Evolutionary conservation across 2,329 filamentous ascomycete species (phyloP).

Genomic region (Neofusicoccum kwambonambiense): DNA sequence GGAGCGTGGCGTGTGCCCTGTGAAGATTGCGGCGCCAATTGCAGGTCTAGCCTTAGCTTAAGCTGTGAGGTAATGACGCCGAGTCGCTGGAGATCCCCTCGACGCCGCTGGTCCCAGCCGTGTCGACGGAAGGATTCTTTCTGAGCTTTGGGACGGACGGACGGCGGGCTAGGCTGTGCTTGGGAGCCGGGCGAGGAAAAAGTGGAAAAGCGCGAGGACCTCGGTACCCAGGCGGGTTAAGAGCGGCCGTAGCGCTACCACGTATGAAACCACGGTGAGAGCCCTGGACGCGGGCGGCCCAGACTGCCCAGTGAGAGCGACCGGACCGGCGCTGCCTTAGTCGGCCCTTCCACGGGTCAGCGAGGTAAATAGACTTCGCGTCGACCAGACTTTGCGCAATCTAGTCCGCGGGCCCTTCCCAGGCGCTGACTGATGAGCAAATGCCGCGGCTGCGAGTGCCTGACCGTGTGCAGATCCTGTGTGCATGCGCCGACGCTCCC

Average conservation of each 20-base stretch:
- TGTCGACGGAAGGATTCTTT: slow-evolving; percentile 14
- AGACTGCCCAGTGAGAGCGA: slow-evolving; percentile 19
- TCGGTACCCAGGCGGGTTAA: slow-evolving; percentile 19
- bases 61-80: slow-evolving; percentile 38
- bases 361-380: slow-evolving; percentile 16
- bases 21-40: slow-evolving; percentile 38
- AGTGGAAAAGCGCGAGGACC: slow-evolving; percentile 18
- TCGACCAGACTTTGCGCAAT: slow-evolving; percentile 17
- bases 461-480: slow-evolving; percentile 16
- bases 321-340: slow-evolving; percentile 19
- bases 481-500: slow-evolving; percentile 9
- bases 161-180: slow-evolving; percentile 14
- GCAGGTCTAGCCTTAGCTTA: slow-evolving; percentile 30
- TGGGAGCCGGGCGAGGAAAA: slow-evolving; percentile 15
- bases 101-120: slow-evolving; percentile 11
- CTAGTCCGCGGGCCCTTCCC: slow-evolving; percentile 16
- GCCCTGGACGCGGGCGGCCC: slow-evolving; percentile 14
- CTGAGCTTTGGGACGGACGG: slow-evolving; percentile 15
- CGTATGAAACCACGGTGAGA: slow-evolving; percentile 19
- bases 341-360: slow-evolving; percentile 19
- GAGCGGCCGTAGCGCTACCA: slow-evolving; percentile 17
- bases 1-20: slow-evolving; percentile 26
- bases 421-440: slow-evolving; percentile 17
- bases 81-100: slow-evolving; percentile 20
- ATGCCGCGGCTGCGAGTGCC: slow-evolving; percentile 16